Evolutionary conservation across 1,139 yeast species (phyloP).

Genomic region (Taphrina sp.): DNA sequence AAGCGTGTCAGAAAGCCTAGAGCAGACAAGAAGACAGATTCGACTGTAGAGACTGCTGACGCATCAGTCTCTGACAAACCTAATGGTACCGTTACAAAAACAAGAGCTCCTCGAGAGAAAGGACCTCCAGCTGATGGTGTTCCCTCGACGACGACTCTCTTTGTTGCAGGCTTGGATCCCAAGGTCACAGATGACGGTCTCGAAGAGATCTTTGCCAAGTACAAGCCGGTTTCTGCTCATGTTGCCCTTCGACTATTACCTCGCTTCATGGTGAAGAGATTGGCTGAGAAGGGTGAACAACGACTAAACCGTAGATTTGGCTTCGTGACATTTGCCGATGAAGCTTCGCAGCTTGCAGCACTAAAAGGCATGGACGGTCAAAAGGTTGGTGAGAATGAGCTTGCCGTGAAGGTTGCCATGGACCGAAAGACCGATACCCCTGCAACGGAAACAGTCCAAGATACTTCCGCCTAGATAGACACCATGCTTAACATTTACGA

Average conservation of each 20-base stretch:
- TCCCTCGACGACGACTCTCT: constrained; percentile 54
- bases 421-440: background rate
- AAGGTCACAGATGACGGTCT: constrained; percentile 41
- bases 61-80: constrained; percentile 46
- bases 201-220: constrained; percentile 43
- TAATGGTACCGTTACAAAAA: constrained; percentile 36
- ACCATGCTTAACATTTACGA: no score
- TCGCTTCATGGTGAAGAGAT: constrained; percentile 50
- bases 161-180: constrained; percentile 51
- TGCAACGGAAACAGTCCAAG: constrained; percentile 2
- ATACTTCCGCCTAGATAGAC: no score
- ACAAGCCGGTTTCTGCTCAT: constrained; percentile 44
- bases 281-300: constrained; percentile 41
- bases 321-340: constrained; percentile 53
- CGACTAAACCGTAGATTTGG: constrained; percentile 51
- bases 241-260: constrained; percentile 43
- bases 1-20: constrained; percentile 17
- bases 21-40: background rate
- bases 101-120: constrained; percentile 33
- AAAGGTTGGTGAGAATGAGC: constrained; percentile 42
- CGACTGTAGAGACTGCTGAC: constrained; percentile 10
- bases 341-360: constrained; percentile 50
- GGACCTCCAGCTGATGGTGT: constrained; percentile 38
- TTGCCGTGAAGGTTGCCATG: constrained; percentile 35
- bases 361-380: constrained; percentile 48